phyloP scores from a whole-genome alignment of 2,329 filamentous ascomycete species.

The Aspergillus pseudoglaucus region DNA sequence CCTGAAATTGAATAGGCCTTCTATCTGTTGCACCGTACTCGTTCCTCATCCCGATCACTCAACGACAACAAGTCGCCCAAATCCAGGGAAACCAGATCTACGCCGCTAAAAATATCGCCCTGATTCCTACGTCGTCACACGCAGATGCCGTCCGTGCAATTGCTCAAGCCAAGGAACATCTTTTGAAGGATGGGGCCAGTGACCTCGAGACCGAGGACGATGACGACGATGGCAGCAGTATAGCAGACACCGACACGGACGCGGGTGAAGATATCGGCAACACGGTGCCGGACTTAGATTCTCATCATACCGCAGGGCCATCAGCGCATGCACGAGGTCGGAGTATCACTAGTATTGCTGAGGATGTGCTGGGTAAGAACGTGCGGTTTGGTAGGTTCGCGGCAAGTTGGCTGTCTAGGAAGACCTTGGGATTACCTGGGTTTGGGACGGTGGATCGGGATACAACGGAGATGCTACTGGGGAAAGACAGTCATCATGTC shows the following conservation, averaged over 20 bases:
- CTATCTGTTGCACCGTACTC: slow-evolving; percentile 73
- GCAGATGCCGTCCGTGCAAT: slow-evolving; percentile 69
- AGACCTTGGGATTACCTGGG: slow-evolving; percentile 70
- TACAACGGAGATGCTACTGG: slow-evolving; percentile 23
- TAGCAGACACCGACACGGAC: slow-evolving; percentile 25
- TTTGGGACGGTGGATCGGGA: slow-evolving; percentile 58
- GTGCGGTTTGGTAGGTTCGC: slow-evolving; percentile 87
- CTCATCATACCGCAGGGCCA: slow-evolving; percentile 16
- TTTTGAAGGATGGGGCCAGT: slow-evolving; percentile 30
- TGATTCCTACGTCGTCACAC: slow-evolving; percentile 80
- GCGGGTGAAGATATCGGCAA: slow-evolving; percentile 22
- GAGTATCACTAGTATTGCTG: slow-evolving; percentile 59
- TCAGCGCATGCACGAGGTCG: slow-evolving; percentile 21
- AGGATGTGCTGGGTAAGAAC: slow-evolving; percentile 78
- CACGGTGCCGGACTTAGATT: slow-evolving; percentile 11
- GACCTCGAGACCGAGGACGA: slow-evolving; percentile 12
- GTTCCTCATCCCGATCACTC: slow-evolving; percentile 81
- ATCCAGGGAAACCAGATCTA: slow-evolving; percentile 78
- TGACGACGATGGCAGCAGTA: slow-evolving; percentile 11
- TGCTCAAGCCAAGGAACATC: slow-evolving; percentile 48
- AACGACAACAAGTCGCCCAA: slow-evolving; percentile 80
- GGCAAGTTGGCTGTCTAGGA: slow-evolving; percentile 81
- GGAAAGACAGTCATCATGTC: slow-evolving; percentile 4
- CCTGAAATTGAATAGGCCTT: slow-evolving; percentile 53
- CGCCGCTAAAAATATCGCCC: slow-evolving; percentile 76